Evolutionary conservation across 495 filamentous ascomycete species (phyloP), one percentile per base, ranked within the genome.

Genomic region (Aspergillus haitiensis): DNA sequence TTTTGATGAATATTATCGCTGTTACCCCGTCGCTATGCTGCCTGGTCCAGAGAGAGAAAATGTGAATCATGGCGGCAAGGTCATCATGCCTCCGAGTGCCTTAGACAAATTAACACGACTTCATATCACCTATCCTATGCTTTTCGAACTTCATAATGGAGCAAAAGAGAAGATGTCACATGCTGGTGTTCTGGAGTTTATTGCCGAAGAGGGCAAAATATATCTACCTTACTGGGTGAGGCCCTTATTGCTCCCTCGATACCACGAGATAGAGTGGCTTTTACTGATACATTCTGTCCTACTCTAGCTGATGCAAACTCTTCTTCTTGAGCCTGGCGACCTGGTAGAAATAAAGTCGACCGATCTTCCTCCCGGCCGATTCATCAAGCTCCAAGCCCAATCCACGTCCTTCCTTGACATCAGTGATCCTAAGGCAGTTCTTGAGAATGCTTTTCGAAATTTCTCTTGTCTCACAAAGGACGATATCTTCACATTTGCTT

Each of bases 61-160:
- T 54, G 86, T 95, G 55, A 98, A 97, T 78, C 92, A 93, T 70
- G 94, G 94, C 58, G 94, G 93, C 75, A 98, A 98, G 77, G 92
- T 98, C 64, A 88, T 98, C 67, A 86, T 98, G 69, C 95, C 94
- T 13, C 90, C 95, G 2, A 96, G 91, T 36, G 93, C 94, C 10
- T 82, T 98, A 16, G 93, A 98, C 76, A 98, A 96, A 72, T 86
- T 98, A 60, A 95, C 93, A 1, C 80, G 90, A 63, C 79, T 98
- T n/a, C 94, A 98, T 73, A 95, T 98, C 60, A 92, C 94, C 62
- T 98, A 97, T 77, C 94, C 94, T 0, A 95, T 98, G 83, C 82
- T 98, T 58, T 93, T 98, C 70, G 92, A 98, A 82, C 81, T 98
- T 34, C 86, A 87, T 57, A 98, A 98, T 71, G 92, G 93, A 5